These are phyloP conservation scores for Pseudognaphalium luteoalbum DNA, from an alignment of 129 eudicot genomes.

Conservation along the genomic window DNA sequence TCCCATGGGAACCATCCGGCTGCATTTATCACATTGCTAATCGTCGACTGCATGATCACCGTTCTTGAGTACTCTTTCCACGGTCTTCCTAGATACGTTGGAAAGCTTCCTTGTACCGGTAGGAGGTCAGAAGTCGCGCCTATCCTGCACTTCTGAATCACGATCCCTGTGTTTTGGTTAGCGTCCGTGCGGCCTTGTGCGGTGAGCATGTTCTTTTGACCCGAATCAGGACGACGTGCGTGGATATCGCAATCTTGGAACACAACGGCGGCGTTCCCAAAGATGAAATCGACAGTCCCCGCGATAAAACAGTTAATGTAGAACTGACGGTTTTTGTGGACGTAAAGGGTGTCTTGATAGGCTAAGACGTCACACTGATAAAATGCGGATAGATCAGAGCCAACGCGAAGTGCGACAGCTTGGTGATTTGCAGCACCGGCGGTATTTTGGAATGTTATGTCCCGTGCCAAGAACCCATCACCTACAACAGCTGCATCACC, in stretches of 20 bases:
- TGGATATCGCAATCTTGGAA: slow-evolving; percentile 86
- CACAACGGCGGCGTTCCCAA: slow-evolving; percentile 71
- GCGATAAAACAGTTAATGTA: slow-evolving; percentile 56
- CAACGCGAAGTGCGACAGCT: slow-evolving; percentile 90
- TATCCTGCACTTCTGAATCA: slow-evolving; percentile 66
- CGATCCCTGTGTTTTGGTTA: slow-evolving; percentile 88
- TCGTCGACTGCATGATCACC: slow-evolving; percentile 63
- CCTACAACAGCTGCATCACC: slow-evolving; percentile 71
- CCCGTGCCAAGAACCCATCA: slow-evolving; percentile 73
- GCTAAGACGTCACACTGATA: slow-evolving; percentile 72
- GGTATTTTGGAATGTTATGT: slow-evolving; percentile 75
- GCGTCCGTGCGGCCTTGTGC: slow-evolving; percentile 87
- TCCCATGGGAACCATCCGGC: slow-evolving; percentile 89
- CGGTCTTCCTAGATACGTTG: slow-evolving; percentile 79
- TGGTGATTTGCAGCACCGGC: slow-evolving; percentile 94
- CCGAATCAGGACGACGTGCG: slow-evolving; percentile 63
- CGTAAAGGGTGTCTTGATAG: slow-evolving; percentile 92
- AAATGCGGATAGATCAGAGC: slow-evolving; percentile 77
- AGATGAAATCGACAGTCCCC: slow-evolving; percentile 89
- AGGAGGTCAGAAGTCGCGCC: slow-evolving; percentile 70
- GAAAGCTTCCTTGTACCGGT: slow-evolving; percentile 54
- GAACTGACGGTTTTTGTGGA: slow-evolving; percentile 81
- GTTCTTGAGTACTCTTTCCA: slow-evolving; percentile 81
- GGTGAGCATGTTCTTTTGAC: slow-evolving; percentile 76
- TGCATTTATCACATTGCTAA: slow-evolving; percentile 58